Conservation (phyloP, 495 filamentous ascomycete species). For the Penicillium herquei region DNA sequence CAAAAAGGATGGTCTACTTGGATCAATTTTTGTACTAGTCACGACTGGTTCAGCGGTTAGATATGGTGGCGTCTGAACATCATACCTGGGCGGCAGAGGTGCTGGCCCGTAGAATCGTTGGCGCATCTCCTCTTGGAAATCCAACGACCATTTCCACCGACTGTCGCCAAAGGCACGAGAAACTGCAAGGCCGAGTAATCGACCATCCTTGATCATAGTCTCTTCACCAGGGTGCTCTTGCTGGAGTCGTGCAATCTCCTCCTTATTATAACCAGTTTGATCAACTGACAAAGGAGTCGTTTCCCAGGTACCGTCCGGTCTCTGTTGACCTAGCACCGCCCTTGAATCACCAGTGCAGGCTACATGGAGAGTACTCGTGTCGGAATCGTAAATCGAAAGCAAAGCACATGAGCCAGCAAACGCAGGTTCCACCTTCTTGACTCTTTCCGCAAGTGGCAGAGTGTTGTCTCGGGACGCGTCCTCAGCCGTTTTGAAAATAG, state of each 20-base stretch:
- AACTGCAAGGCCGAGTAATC: slow-evolving; percentile 54
- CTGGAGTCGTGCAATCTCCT: slow-evolving; percentile 49
- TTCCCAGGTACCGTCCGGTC: slow-evolving; percentile 44
- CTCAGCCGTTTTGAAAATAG: slow-evolving; percentile 44
- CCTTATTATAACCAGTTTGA: slow-evolving; percentile 55
- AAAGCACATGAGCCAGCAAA: slow-evolving; percentile 61
- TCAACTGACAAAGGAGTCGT: slow-evolving; percentile 53
- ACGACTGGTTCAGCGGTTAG: slow-evolving; percentile 64
- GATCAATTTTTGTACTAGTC: slow-evolving; percentile 51
- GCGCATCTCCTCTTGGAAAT: slow-evolving; percentile 41
- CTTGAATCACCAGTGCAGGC: slow-evolving; percentile 60
- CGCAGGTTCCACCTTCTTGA: slow-evolving; percentile 40
- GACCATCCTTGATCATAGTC: slow-evolving; percentile 50
- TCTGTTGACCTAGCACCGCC: slow-evolving; percentile 56
- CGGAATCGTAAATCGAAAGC: slow-evolving; percentile 53
- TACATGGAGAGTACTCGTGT: slow-evolving; percentile 49
- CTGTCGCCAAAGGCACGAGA: slow-evolving; percentile 64
- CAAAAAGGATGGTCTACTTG: slow-evolving; percentile 50
- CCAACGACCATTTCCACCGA: slow-evolving; percentile 59
- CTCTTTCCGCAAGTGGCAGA: slow-evolving; percentile 27
- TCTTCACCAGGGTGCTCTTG: slow-evolving; percentile 59
- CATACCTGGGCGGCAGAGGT: slow-evolving; percentile 35
- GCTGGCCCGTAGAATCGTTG: slow-evolving; percentile 47
- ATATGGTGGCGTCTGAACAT: slow-evolving; percentile 58
- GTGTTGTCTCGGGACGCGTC: slow-evolving; percentile 17